Base-by-base conservation (phyloP, 176 grass and related monocot species). In the Themeda triandra region DNA sequence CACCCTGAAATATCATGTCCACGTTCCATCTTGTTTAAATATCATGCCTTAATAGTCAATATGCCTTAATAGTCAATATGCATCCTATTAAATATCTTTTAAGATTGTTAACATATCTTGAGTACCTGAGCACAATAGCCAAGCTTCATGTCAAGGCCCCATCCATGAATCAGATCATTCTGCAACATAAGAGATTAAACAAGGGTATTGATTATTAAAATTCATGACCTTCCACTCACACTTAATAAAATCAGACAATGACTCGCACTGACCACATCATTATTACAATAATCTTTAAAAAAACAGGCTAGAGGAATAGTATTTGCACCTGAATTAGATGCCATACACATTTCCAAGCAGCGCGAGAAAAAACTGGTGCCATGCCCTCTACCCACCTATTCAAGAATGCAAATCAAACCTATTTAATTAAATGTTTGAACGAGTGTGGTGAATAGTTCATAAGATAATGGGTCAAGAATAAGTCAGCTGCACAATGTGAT, bases 101-200 rank as follows among this genome's bases (percentile, higher is more conserved):
- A 77, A 56, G 72, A 45, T 1, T 0, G 65, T 1, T 77, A 63
- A 45, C 64, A 71, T 6, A 59, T 79, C 39, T 82, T 70, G 71
- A 80, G 78, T 71, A 98, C 96, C 87, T 98, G 96, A 75, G 96
- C 91, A 89, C 96, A 98, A 75, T 98, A 95, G 51, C 96, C 96
- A 67, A 95, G 89, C 58, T 95, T 98, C 96, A 98, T 98, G 83
- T 98, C 96, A 86, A 98, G 87, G 66, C 96, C 96, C 96, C 96
- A 98, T 76, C 96, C 96, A 85, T 98, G 96, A 92, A 98, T 91
- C 73, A 98, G 46, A 79, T 98, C 96, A 73, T 98, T 98, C 96
- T 98, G 83, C 80, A 87, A 53, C 17, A 27, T 6, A 12, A 58
- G 27, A 62, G 23, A 25, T 45, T 28, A 14, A 73, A 76, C 27